Conservation (phyloP, 179 eudicot genomes). For the Beta lomatogona region DNA sequence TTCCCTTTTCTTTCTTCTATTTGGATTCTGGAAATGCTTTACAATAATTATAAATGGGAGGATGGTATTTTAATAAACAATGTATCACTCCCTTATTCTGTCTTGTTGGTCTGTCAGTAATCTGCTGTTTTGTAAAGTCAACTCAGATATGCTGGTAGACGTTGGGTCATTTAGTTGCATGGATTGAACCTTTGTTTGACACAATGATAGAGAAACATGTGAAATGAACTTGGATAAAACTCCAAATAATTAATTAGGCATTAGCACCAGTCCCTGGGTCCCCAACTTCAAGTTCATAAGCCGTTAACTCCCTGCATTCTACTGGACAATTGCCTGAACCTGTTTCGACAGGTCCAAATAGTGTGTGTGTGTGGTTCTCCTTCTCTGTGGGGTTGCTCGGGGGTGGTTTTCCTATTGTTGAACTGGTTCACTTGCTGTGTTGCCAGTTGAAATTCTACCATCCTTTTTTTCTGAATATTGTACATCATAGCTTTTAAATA, state of each 20-base stretch:
- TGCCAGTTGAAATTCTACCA: not conserved
- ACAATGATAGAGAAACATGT: not conserved
- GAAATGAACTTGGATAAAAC: not conserved
- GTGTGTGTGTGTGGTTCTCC: not conserved
- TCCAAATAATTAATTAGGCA: not conserved
- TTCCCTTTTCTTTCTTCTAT: not conserved
- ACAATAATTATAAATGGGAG: not conserved
- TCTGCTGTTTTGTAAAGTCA: slow-evolving; percentile 2
- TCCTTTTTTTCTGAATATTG: not conserved
- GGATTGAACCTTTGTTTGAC: not conserved
- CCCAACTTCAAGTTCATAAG: not conserved
- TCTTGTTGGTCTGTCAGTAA: slow-evolving; percentile 7
- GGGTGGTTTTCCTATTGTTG: not conserved
- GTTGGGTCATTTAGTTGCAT: not conserved
- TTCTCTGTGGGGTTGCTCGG: not conserved
- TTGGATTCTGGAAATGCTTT: not conserved
- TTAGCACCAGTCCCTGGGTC: not conserved
- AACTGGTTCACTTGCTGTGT: not conserved
- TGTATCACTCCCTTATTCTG: slow-evolving; percentile 7
- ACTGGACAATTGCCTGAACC: not conserved
- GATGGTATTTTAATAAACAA: not conserved
- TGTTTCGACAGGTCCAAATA: not conserved
- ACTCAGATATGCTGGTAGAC: not conserved
- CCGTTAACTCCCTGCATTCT: not conserved
- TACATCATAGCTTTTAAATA: not conserved